These are phyloP conservation scores for Backusella luteola DNA, from an alignment of 192 early-diverging fungal species.

Conservation along the genomic window DNA sequence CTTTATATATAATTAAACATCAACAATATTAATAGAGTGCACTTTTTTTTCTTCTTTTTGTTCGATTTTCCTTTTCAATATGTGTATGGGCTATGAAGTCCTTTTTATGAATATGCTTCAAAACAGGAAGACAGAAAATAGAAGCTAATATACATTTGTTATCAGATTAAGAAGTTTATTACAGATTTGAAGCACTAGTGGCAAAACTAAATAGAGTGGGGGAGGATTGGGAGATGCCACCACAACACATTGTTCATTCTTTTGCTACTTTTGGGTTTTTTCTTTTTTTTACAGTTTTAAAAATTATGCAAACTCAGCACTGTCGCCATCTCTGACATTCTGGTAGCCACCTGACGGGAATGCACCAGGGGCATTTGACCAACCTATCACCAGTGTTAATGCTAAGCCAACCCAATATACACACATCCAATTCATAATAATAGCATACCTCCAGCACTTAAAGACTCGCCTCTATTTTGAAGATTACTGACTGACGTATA, in stretches of 20 bases:
- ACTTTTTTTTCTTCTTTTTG: not conserved
- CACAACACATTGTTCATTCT: not conserved
- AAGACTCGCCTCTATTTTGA: slow-evolving; percentile 47
- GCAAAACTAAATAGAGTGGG: not conserved
- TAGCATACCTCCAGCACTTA: slow-evolving; percentile 33
- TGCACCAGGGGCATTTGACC: slow-evolving; percentile 33
- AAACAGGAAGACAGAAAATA: not conserved
- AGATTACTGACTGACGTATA: slow-evolving; percentile 44
- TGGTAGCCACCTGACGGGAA: slow-evolving; percentile 25
- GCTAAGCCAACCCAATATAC: not conserved
- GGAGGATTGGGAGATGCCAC: not conserved
- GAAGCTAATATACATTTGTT: not conserved
- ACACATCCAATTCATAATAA: not conserved
- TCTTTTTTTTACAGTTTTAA: not conserved
- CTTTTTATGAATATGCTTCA: not conserved
- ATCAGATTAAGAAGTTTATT: slow-evolving; percentile 2
- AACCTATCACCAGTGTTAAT: not conserved
- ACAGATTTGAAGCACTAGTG: not conserved
- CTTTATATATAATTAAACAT: not conserved
- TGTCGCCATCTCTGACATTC: slow-evolving; percentile 26
- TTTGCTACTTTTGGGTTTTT: not conserved
- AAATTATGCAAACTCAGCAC: slow-evolving; percentile 15
- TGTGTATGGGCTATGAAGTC: not conserved
- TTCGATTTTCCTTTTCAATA: not conserved
- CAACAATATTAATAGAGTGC: too few relatives aligned